Conservation (phyloP, 805 yeast genomes). For the Tetrapisispora iriomotensis region DNA sequence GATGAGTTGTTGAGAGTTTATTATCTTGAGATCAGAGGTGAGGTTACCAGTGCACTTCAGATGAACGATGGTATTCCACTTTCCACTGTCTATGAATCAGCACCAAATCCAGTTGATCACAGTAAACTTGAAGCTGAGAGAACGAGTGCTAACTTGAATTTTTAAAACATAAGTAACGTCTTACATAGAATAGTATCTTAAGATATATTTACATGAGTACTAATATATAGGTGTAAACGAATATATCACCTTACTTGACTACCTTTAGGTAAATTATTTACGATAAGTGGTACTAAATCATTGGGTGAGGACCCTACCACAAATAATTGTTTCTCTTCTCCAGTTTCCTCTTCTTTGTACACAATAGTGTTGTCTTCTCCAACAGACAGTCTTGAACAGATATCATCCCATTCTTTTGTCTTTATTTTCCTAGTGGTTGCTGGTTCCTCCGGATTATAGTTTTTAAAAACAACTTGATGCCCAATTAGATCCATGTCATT, state of each 20-base stretch:
- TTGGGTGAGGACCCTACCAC: slow-evolving; percentile 3
- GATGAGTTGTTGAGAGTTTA: slow-evolving; percentile 51
- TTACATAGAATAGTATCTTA: no score
- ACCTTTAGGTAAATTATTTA: slow-evolving; percentile 11
- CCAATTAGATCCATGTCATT: slow-evolving; percentile 5
- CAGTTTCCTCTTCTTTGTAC: slow-evolving; percentile 10
- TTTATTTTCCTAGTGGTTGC: slow-evolving; percentile 12
- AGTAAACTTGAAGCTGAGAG: slow-evolving; percentile 30
- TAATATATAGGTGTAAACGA: no score
- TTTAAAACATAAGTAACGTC: background rate
- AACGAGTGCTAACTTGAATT: background rate
- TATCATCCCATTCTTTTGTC: slow-evolving; percentile 15
- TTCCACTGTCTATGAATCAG: slow-evolving; percentile 72
- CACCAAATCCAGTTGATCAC: slow-evolving; percentile 90
- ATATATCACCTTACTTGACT: slow-evolving; percentile 10
- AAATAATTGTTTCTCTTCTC: slow-evolving; percentile 6
- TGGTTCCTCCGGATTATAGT: background rate
- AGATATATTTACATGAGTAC: no score
- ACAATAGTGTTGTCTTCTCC: slow-evolving; percentile 7
- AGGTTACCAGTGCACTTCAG: slow-evolving; percentile 29
- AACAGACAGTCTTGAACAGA: slow-evolving; percentile 11
- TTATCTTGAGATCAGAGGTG: slow-evolving; percentile 76
- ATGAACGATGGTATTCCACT: slow-evolving; percentile 39
- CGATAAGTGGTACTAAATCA: slow-evolving; percentile 8
- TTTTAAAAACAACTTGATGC: slow-evolving; percentile 8